Evolutionary conservation across 2,329 filamentous ascomycete species (phyloP).

Genomic region (Pseudocercospora musae): DNA sequence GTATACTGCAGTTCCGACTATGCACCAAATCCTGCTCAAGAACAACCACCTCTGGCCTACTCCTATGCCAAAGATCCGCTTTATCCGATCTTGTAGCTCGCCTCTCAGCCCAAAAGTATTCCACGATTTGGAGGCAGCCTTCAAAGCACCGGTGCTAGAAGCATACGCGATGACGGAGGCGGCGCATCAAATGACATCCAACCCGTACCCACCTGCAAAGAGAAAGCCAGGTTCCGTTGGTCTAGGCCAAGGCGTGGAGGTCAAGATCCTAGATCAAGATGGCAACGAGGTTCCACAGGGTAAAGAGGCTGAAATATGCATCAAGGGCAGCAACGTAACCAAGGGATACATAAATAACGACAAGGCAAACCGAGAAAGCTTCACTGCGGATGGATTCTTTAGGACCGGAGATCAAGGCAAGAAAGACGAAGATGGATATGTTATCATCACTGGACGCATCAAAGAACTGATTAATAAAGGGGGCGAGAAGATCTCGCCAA

Average conservation of each 20-base stretch:
- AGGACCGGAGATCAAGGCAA: conserved; percentile 84
- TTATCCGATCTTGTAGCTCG: conserved; percentile 84
- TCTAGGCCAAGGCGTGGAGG: conserved; percentile 76
- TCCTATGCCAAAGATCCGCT: conserved; percentile 70
- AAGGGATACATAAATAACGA: conserved; percentile 82
- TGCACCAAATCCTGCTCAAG: conserved; percentile 83
- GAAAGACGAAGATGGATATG: conserved; percentile 73
- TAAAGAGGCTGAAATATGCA: conserved; percentile 75
- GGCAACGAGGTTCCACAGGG: conserved; percentile 68
- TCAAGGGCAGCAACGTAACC: conserved; percentile 78
- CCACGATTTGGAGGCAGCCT: conserved; percentile 70
- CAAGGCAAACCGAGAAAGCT: conserved; percentile 69
- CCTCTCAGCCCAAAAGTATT: conserved; percentile 79
- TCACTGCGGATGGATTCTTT: conserved; percentile 76
- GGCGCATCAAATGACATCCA: conserved; percentile 78
- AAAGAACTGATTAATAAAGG: conserved; percentile 92
- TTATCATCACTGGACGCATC: conserved; percentile 85
- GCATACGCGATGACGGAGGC: conserved; percentile 94
- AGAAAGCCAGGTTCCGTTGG: conserved; percentile 80
- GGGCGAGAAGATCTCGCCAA: conserved; percentile 84
- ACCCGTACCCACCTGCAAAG: conserved; percentile 60
- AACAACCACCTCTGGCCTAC: conserved; percentile 58
- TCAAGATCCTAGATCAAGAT: conserved; percentile 69
- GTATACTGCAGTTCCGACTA: conserved; percentile 92
- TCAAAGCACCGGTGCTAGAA: conserved; percentile 78